Evolutionary conservation across 176 grass and related monocot genomes (phyloP).

Genomic region (Oropetium thomaeum): DNA sequence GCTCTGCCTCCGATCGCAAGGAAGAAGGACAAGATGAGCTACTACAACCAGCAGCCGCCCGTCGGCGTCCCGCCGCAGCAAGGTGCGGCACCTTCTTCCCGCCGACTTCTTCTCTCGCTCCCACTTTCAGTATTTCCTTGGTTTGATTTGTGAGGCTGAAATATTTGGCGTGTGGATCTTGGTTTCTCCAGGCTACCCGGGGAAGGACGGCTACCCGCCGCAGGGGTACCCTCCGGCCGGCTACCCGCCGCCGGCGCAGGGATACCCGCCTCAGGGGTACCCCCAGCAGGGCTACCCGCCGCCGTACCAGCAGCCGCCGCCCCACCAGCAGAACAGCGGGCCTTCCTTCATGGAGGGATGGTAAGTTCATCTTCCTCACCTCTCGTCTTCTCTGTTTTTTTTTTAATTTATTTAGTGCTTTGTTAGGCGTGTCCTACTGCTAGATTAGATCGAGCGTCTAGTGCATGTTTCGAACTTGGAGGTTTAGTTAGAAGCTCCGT

Average conservation of each 20-base stretch:
- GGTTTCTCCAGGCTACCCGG: conserved; percentile 42
- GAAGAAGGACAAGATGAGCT: conserved; percentile 42
- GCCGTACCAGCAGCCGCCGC: conserved; percentile 61
- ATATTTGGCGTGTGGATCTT: conserved; percentile 16
- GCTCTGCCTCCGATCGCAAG: conserved; percentile 8
- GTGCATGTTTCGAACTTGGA: neutral
- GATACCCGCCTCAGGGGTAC: conserved; percentile 51
- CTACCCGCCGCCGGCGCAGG: conserved; percentile 49
- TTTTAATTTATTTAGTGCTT: too few species aligned
- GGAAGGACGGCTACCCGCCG: conserved; percentile 61
- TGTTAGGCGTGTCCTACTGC: too few species aligned
- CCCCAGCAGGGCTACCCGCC: conserved; percentile 62
- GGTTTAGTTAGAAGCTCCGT: too few species aligned
- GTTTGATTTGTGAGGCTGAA: neutral
- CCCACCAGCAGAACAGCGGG: conserved; percentile 51
- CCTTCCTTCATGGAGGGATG: conserved; percentile 74
- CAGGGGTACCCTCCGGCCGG: conserved; percentile 50
- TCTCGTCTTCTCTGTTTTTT: neutral
- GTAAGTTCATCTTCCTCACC: conserved; percentile 16
- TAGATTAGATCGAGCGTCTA: conserved; percentile 4
- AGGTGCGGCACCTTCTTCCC: conserved; percentile 21
- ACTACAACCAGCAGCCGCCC: conserved; percentile 69
- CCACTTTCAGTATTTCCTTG: neutral
- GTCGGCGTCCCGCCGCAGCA: conserved; percentile 75
- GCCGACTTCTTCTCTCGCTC: neutral